Evolutionary conservation across 2,329 filamentous ascomycete genomes (phyloP).

Genomic region (Stagonosporopsis vannaccii): DNA sequence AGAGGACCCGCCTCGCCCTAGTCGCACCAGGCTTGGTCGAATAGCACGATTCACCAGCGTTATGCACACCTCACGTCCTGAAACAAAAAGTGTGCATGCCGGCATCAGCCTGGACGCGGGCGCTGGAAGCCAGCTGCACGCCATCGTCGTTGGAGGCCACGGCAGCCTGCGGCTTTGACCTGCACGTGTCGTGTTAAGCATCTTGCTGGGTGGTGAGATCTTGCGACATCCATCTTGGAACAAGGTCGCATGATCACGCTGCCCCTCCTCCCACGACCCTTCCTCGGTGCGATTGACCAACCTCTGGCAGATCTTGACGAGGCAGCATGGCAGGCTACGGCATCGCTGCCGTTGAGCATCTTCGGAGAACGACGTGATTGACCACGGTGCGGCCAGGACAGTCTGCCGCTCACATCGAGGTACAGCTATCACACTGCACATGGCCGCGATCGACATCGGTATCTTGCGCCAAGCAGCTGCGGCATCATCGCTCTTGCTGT

Average conservation of each 20-base stretch:
- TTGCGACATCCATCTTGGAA: slow-evolving; percentile 19
- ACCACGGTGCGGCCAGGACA: slow-evolving; percentile 13
- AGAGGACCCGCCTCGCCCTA: slow-evolving; percentile 39
- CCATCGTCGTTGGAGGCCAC: slow-evolving; percentile 6
- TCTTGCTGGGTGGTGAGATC: slow-evolving; percentile 22
- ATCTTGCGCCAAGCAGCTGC: slow-evolving; percentile 3
- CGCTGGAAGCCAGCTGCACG: slow-evolving; percentile 8
- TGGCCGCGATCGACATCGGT: slow-evolving; percentile 12
- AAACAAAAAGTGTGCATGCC: slow-evolving; percentile 39
- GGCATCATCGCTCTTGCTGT: slow-evolving; percentile 1
- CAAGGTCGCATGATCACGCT: slow-evolving; percentile 37
- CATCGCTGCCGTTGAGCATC: slow-evolving; percentile 16
- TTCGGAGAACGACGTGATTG: slow-evolving; percentile 19
- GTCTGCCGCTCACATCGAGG: slow-evolving; percentile 12
- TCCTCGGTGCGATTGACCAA: slow-evolving; percentile 25
- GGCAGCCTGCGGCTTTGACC: slow-evolving; percentile 14
- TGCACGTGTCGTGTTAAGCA: slow-evolving; percentile 23
- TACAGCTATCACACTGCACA: slow-evolving; percentile 20
- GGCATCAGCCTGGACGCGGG: slow-evolving; percentile 15
- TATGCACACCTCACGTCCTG: slow-evolving; percentile 40
- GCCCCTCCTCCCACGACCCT: slow-evolving; percentile 32
- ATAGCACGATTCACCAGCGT: slow-evolving; percentile 39
- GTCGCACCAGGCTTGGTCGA: slow-evolving; percentile 35
- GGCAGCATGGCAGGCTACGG: slow-evolving; percentile 24
- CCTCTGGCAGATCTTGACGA: slow-evolving; percentile 32